These are phyloP conservation scores for Saccharomycopsis fermentans DNA, from an alignment of 805 yeast genomes.

Conservation along the genomic window DNA sequence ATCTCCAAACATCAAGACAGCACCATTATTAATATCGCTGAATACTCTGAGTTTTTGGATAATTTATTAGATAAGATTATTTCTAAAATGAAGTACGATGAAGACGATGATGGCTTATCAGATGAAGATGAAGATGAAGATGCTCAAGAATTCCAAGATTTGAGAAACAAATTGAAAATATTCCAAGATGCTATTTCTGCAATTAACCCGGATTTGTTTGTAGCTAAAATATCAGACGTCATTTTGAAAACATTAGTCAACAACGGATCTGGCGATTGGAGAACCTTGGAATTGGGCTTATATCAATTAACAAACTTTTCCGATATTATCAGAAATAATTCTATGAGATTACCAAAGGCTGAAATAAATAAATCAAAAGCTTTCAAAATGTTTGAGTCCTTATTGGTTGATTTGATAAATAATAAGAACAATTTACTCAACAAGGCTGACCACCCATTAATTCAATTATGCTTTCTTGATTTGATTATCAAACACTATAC, in stretches of 20 bases:
- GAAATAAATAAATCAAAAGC: constrained; percentile 61
- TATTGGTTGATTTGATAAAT: constrained; percentile 42
- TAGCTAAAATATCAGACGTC: constrained; percentile 50
- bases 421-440: constrained; percentile 19
- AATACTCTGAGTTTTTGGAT: constrained; percentile 42
- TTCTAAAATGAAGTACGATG: constrained; percentile 70
- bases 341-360: constrained; percentile 59
- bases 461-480: constrained; percentile 77
- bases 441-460: constrained; percentile 63
- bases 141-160: constrained; percentile 68
- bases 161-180: constrained; percentile 60
- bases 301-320: constrained; percentile 71
- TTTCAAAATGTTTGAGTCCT: constrained; percentile 47
- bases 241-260: constrained; percentile 40
- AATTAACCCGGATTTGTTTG: constrained; percentile 48
- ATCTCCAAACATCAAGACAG: constrained; percentile 31
- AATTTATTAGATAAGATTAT: constrained; percentile 61
- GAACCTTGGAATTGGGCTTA: constrained; percentile 75
- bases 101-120: constrained; percentile 46
- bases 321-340: constrained; percentile 68
- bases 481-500: constrained; percentile 69
- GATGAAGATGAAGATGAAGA: constrained; percentile 61
- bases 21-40: constrained; percentile 25
- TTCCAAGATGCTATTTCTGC: constrained; percentile 77
- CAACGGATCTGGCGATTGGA: constrained; percentile 45